A percentile compares a stretch with the other conserved stretches of the same genome.
These are phyloP conservation scores for Solanum chiquidenum DNA, from an alignment of 257 asterid genomes.

Conservation along the genomic window DNA sequence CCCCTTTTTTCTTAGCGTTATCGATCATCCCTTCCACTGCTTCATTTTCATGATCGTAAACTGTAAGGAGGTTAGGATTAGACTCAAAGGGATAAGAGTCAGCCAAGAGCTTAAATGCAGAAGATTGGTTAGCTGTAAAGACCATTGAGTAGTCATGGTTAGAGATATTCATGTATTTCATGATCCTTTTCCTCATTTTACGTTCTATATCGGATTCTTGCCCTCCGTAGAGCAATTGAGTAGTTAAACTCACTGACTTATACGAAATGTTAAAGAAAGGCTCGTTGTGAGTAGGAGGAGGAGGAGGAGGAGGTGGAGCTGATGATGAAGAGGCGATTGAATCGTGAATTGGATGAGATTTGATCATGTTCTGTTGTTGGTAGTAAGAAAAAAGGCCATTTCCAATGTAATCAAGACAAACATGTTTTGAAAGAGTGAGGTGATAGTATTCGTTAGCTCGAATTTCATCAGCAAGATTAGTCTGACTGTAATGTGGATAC, in stretches of 20 bases:
- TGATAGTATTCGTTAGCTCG: conserved; percentile 50
- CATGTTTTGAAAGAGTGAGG: conserved; percentile 29
- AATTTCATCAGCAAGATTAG: conserved; percentile 42
- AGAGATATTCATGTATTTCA: conserved; percentile 48
- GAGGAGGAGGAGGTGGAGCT: neutral
- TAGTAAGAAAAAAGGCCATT: conserved; percentile 67
- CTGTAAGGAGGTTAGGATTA: conserved; percentile 35
- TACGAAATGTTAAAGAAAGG: conserved; percentile 46
- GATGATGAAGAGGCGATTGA: conserved; percentile 34
- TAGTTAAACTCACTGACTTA: conserved; percentile 30
- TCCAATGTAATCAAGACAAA: conserved; percentile 71
- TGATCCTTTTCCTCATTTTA: conserved; percentile 33
- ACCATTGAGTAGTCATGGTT: conserved; percentile 62
- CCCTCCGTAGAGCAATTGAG: conserved; percentile 31
- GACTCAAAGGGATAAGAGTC: conserved; percentile 57
- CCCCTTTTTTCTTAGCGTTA: conserved; percentile 32
- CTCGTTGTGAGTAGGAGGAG: neutral
- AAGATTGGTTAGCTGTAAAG: conserved; percentile 61
- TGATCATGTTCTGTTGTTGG: conserved; percentile 15
- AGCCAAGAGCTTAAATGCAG: conserved; percentile 60
- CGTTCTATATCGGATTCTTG: conserved; percentile 39
- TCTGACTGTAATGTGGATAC: conserved; percentile 26
- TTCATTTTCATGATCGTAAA: conserved; percentile 56
- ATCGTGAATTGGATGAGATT: neutral
- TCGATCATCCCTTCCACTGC: conserved; percentile 42